Evolutionary conservation across 192 early-diverging fungal genomes (phyloP), one percentile per base, ranked within the genome.

Genomic region (Chytriomyces sp.): DNA sequence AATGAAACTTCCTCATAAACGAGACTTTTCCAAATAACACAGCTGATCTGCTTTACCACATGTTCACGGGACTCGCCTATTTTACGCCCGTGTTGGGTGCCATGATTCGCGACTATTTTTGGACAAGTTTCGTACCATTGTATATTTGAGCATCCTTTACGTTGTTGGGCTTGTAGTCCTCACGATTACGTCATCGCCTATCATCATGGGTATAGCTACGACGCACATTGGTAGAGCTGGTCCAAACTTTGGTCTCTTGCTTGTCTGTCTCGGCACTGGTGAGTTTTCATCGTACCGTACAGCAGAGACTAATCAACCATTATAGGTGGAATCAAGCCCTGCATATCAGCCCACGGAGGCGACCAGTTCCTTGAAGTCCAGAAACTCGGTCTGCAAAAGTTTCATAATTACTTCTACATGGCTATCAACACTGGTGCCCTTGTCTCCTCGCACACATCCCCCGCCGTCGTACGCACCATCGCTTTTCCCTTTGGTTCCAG

Each of bases 311-410:
- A n/a, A n/a, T n/a, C n/a, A n/a, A n/a, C n/a, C n/a, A n/a, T n/a
- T n/a, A n/a, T n/a, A n/a, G n/a, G n/a, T 73, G 87, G 85, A 73
- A 89, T 90, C 75, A 90, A 89, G 77, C 86, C 87, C 53, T 86
- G 82, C 64, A 82, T 86, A 39, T 79, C 77, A 32, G 66, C 84
- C 39, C 82, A 84, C 75, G 84, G 82, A 73, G 84, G 82, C 72
- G 81, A 83, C 64, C 81, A 85, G 77, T 90, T 81, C 76, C 72
- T 90, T 52, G 56, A 67, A 31, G 14, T 73, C 39, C 88, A 89
- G 57, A 76, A 70, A 19, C 37, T 37, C 8, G 80, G 41, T 10
- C 77, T 87, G 60, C 80, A 89, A 39, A 64, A 73, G 26, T 86
- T 89, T 76, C 87, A 85, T 72, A 81, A 82, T 76, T 79, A 64